Conservation (phyloP, 2,329 filamentous ascomycete genomes). For the Phoma sp. region DNA sequence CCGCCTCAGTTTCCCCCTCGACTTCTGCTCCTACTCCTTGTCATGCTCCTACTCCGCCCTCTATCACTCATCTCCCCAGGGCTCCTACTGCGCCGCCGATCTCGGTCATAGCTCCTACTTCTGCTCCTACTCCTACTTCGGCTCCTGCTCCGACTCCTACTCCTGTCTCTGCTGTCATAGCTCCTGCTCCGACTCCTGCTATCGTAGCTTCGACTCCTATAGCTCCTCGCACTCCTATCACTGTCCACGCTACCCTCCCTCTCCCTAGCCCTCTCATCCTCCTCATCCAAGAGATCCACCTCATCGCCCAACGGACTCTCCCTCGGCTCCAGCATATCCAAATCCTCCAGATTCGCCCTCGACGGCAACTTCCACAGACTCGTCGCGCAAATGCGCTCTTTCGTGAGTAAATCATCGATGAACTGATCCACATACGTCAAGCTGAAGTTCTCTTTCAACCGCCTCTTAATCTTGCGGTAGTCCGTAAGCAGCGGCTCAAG, state of each 20-base stretch:
- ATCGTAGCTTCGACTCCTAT: slow-evolving; percentile 1
- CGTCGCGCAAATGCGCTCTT: slow-evolving; percentile 89
- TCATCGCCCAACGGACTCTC: slow-evolving; percentile 81
- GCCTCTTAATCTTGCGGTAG: slow-evolving; percentile 79
- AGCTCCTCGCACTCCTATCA: slow-evolving; percentile 22
- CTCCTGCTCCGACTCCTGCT: slow-evolving; percentile 21
- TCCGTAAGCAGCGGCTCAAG: slow-evolving; percentile 87
- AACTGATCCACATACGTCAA: slow-evolving; percentile 91
- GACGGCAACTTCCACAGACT: slow-evolving; percentile 91
- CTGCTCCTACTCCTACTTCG: not conserved
- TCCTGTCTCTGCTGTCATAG: slow-evolving; percentile 16
- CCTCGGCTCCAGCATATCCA: slow-evolving; percentile 85
- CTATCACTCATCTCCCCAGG: slow-evolving; percentile 4
- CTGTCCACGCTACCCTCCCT: slow-evolving; percentile 19
- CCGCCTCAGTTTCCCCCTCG: not conserved
- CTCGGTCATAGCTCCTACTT: slow-evolving; percentile 9
- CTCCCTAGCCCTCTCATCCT: slow-evolving; percentile 21
- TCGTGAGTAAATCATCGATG: slow-evolving; percentile 87
- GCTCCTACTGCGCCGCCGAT: slow-evolving; percentile 8
- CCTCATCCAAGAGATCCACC: slow-evolving; percentile 65
- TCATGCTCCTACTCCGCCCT: not conserved
- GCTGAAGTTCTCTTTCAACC: slow-evolving; percentile 75
- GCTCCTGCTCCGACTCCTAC: slow-evolving; percentile 10
- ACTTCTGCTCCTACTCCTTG: slow-evolving; percentile 1
- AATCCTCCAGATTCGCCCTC: slow-evolving; percentile 82